These are phyloP conservation scores for Aspergillus conjunctus DNA, from an alignment of 495 filamentous ascomycete genomes.

Conservation along the genomic window DNA sequence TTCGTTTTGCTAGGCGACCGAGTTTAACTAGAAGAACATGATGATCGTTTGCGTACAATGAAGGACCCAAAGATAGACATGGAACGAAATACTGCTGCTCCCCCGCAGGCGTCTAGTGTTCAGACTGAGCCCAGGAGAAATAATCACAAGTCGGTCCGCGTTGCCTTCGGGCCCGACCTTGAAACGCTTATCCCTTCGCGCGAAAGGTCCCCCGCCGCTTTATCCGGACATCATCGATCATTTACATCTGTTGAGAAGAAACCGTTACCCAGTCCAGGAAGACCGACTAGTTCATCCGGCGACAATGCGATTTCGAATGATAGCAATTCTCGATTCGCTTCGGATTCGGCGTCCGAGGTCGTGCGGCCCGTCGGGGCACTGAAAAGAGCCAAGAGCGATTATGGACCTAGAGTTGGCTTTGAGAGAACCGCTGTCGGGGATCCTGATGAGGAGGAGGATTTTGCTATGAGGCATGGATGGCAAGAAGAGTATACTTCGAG, in stretches of 20 bases:
- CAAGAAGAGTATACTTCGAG: constrained; percentile 62
- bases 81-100: constrained; percentile 35
- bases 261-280: constrained; percentile 27
- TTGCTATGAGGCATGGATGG: constrained; percentile 64
- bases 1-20: constrained; percentile 17
- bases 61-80: constrained; percentile 45
- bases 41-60: constrained; percentile 44
- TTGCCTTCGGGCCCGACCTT: constrained; percentile 48
- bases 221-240: constrained; percentile 42
- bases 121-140: constrained; percentile 40
- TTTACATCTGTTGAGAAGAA: constrained; percentile 42
- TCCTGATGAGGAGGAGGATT: constrained; percentile 48
- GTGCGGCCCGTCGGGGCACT: constrained; percentile 57
- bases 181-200: constrained; percentile 48
- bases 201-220: constrained; percentile 43
- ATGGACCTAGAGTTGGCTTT: constrained; percentile 51
- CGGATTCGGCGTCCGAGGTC: constrained; percentile 36
- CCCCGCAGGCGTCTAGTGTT: constrained; percentile 33
- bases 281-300: constrained; percentile 42
- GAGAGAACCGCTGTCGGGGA: constrained; percentile 32
- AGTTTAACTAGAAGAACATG: constrained; percentile 30
- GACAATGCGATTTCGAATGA: constrained; percentile 32
- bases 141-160: constrained; percentile 43
- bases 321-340: constrained; percentile 29
- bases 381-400: constrained; percentile 73